Base-by-base conservation (phyloP, 164 flowering plant species). In the Magnolia officinalis region DNA sequence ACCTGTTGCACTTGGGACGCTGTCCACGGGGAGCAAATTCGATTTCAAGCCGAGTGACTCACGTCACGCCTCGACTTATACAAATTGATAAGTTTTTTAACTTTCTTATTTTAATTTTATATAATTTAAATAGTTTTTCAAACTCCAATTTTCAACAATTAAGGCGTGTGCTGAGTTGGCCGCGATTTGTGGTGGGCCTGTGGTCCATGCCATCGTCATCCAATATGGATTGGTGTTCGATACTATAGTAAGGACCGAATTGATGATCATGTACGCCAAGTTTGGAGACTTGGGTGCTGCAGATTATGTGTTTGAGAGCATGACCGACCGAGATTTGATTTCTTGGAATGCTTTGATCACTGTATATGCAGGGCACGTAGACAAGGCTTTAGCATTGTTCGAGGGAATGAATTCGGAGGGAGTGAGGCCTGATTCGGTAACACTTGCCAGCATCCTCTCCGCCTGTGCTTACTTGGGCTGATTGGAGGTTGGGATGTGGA, bases 261-360 rank as follows among this genome's bases (percentile, higher is more conserved):
- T 85, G 78, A 76, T 84, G 76, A 14, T 83, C 26, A 26, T 69
- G 72, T 75, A 75, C 4, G 70, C 70, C n/a, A 74, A 74, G 45
- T 74, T 67, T 64, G 76, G 76, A n/a, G 70, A 65, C 7, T 24
- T 74, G 18, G 61, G 67, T 63, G 13, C 70, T 10, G 76, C 76
- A 21, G 52, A 63, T 49, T 63, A 50, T 67, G 18, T 50, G 16
- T 74, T 74, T 50, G 58, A 50, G 7, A 19, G 67, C 67, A 81
- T 81, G 84, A 21, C 13, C 63, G 72, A 75, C n/a, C 84, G 79
- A 76, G 89, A 87, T 80, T 80, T 81, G 79, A 81, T 85, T 14
- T 77, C 85, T 71, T 83, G 89, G 90, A 87, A 84, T 83, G 86
- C 90, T 77, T 80, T 85, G 64, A 82, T 85, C 59, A 75, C 87